Conservation (phyloP, 192 early-diverging fungal species). For the Gamsiella multidivaricata region DNA sequence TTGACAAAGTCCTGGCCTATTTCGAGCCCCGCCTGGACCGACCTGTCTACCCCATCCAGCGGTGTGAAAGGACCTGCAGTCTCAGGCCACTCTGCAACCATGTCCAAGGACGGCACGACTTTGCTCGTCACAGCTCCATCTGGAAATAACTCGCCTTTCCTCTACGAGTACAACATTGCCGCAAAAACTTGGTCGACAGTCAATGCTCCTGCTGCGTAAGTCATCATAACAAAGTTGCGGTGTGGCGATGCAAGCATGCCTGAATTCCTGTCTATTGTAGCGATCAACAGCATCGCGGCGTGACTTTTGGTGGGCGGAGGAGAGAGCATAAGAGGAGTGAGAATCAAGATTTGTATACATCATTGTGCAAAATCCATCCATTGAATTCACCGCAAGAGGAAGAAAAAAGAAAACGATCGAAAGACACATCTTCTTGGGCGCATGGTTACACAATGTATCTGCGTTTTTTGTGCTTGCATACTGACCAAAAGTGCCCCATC, state of each 20-base stretch:
- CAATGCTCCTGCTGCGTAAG: constrained; percentile 39
- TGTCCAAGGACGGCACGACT: constrained; percentile 24
- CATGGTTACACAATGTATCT: constrained; percentile 3
- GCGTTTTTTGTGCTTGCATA: background rate
- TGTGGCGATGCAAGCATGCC: background rate
- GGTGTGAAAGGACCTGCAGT: background rate
- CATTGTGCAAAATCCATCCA: too few relatives aligned
- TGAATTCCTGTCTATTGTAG: background rate
- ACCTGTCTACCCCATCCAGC: constrained; percentile 6
- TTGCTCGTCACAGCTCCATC: constrained; percentile 35
- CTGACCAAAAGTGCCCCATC: too few relatives aligned
- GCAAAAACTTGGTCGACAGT: constrained; percentile 23
- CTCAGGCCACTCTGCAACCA: constrained; percentile 7
- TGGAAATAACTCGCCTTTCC: constrained; percentile 1
- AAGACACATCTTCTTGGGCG: background rate
- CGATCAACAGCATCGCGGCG: background rate
- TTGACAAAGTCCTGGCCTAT: constrained; percentile 28
- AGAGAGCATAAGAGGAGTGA: too few relatives aligned
- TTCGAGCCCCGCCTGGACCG: constrained; percentile 10
- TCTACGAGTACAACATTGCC: constrained; percentile 18
- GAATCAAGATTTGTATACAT: too few relatives aligned
- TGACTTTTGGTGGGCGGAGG: too few relatives aligned
- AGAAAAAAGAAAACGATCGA: background rate
- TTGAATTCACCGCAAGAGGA: background rate
- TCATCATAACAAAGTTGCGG: background rate